Percentiles rank a stretch among this genome's conserved stretches.
These are phyloP conservation scores for Gracilaria caudata DNA, from an alignment of 23 red algal genomes.

Conservation along the genomic window DNA sequence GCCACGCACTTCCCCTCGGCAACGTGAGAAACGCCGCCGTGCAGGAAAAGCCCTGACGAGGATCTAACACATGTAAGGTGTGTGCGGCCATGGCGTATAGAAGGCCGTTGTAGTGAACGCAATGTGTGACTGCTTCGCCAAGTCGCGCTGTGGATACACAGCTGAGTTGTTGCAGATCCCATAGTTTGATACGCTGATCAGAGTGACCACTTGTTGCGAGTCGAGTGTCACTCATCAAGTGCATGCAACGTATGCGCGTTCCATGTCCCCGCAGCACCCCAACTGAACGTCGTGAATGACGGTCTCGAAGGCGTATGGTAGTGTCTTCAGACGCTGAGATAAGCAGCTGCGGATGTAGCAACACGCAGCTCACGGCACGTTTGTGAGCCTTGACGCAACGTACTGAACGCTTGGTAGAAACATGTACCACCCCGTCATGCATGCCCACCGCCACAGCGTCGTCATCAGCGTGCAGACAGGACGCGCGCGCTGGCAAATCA, in stretches of 20 bases:
- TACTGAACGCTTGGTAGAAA: background rate
- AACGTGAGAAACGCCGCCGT: conserved; percentile 45
- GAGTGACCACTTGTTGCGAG: background rate
- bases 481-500: background rate
- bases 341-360: background rate
- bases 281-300: background rate
- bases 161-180: conserved; percentile 1
- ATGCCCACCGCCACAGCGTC: background rate
- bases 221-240: background rate
- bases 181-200: conserved; percentile 51
- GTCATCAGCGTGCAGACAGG: background rate
- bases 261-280: conserved; percentile 36
- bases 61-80: conserved; percentile 27
- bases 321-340: conserved; percentile 4
- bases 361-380: background rate
- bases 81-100: conserved; percentile 10
- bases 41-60: conserved; percentile 1
- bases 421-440: background rate
- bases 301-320: conserved; percentile 24
- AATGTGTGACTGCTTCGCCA: background rate
- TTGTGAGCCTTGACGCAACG: background rate
- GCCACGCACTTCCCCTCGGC: conserved; percentile 24
- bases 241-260: conserved; percentile 11
- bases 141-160: conserved; percentile 35
- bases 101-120: background rate